Evolutionary conservation across 2,329 filamentous ascomycete genomes (phyloP).

Genomic region (Aureobasidium sp.): DNA sequence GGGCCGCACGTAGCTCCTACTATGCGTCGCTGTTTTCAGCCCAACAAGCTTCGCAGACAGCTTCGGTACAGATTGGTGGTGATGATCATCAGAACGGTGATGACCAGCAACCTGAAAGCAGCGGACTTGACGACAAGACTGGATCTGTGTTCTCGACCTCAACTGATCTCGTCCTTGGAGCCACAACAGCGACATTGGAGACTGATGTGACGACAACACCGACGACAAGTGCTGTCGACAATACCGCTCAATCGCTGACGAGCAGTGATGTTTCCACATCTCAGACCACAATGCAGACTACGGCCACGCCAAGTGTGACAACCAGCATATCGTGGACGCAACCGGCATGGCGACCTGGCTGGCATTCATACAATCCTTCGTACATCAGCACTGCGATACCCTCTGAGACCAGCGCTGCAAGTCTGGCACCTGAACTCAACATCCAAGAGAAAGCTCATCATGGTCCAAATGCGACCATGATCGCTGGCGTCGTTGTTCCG

Average conservation of each 20-base stretch:
- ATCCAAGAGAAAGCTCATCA: not conserved
- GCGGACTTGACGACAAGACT: not conserved
- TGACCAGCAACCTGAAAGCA: not conserved
- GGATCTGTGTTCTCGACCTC: not conserved
- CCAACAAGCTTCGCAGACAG: not conserved
- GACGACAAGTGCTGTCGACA: not conserved
- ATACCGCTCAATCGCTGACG: not conserved
- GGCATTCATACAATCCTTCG: not conserved
- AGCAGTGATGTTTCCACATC: not conserved
- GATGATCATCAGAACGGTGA: not conserved
- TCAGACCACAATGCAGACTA: not conserved
- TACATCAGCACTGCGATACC: not conserved
- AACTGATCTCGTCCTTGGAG: not conserved
- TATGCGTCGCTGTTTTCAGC: not conserved
- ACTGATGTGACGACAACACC: not conserved
- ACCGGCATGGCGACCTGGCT: not conserved
- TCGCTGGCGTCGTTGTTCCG: constrained; percentile 2
- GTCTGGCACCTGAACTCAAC: not conserved
- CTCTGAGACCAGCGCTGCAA: not conserved
- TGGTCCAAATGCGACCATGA: not conserved
- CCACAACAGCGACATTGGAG: not conserved
- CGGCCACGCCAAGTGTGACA: not conserved
- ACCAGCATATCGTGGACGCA: not conserved
- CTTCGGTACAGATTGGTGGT: not conserved
- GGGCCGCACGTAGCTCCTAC: not conserved